phyloP scores from a whole-genome alignment of 441 rosid species.

The Eugenia klotzschiana region DNA sequence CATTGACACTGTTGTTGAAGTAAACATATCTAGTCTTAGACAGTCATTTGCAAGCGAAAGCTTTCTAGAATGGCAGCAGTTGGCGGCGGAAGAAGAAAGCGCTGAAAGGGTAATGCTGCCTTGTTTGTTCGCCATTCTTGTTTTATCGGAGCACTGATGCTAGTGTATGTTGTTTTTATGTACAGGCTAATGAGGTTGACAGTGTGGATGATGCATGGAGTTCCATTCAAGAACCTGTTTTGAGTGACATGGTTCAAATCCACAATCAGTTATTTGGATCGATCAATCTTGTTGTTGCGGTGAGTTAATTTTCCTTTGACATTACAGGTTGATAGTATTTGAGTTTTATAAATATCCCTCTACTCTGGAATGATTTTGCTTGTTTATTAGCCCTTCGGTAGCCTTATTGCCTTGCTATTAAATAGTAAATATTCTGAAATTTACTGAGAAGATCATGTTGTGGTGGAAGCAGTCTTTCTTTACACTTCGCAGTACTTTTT shows the following conservation, averaged over 20 bases:
- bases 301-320: conserved; percentile 23
- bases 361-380: background rate
- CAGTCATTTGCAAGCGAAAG: conserved; percentile 44
- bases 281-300: conserved; percentile 35
- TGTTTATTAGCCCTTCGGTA: background rate
- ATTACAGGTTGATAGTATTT: background rate
- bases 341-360: background rate
- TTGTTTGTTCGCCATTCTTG: background rate
- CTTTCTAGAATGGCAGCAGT: conserved; percentile 66
- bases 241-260: conserved; percentile 37
- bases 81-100: conserved; percentile 49
- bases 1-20: conserved; percentile 66
- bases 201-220: conserved; percentile 65
- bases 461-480: background rate
- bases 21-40: conserved; percentile 51
- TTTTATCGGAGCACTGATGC: background rate
- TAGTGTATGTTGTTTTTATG: background rate
- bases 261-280: conserved; percentile 85
- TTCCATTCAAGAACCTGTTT: conserved; percentile 38
- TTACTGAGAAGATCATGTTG: background rate
- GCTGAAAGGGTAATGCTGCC: conserved; percentile 34
- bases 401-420: background rate
- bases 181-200: conserved; percentile 18
- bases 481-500: background rate
- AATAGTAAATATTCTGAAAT: background rate